A percentile compares a stretch with the other conserved stretches of the same genome.
Evolutionary conservation across 345 rosid species (phyloP).

Genomic region (Kandelia obovata): DNA sequence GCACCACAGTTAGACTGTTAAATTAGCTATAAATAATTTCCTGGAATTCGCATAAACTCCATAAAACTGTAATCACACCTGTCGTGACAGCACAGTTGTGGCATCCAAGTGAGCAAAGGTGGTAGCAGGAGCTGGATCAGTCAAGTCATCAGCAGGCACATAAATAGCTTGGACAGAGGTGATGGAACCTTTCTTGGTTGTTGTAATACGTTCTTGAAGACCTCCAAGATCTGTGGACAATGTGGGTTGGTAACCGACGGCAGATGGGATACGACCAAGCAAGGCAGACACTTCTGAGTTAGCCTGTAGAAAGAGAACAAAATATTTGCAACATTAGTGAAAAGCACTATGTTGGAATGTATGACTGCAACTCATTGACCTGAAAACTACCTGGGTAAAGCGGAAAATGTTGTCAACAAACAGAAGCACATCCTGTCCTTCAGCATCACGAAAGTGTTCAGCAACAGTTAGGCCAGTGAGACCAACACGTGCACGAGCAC

Average conservation of each 20-base stretch:
- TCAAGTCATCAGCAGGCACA: conserved; percentile 99
- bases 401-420: conserved; percentile 97
- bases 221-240: conserved; percentile 99
- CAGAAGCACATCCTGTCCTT: conserved; percentile 98
- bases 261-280: conserved; percentile 99
- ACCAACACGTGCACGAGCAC: conserved; percentile 99
- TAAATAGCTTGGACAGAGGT: conserved; percentile 98
- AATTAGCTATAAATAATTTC: neutral
- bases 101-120: conserved; percentile 99
- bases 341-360: neutral
- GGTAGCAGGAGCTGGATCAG: conserved; percentile 99
- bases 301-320: conserved; percentile 46
- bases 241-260: conserved; percentile 99
- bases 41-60: neutral
- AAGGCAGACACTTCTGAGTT: conserved; percentile 99
- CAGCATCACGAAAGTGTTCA: conserved; percentile 97
- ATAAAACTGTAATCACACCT: conserved; percentile 38
- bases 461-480: conserved; percentile 97
- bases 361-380: neutral
- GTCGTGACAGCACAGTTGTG: conserved; percentile 94
- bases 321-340: neutral
- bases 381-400: conserved; percentile 64
- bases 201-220: conserved; percentile 97
- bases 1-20: neutral
- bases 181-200: conserved; percentile 97